Base-by-base conservation (phyloP, 495 filamentous ascomycete genomes). In the Bathelium albidoporum region DNA sequence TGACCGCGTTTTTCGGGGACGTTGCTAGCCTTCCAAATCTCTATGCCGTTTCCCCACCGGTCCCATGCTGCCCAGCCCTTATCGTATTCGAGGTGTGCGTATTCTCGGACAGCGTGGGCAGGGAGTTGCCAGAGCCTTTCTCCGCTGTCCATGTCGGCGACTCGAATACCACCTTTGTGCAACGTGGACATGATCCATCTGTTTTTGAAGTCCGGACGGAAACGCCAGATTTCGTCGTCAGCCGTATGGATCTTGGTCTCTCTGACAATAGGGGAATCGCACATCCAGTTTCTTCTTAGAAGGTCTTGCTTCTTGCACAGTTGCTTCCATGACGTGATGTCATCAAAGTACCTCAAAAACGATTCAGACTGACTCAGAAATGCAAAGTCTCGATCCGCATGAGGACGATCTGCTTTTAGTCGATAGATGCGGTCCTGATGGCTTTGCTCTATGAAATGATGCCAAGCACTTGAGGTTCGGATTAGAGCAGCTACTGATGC, bases 71-170 rank as follows among this genome's bases (percentile, higher is more conserved):
- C 60, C 32, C 31, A 62, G 2, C 67, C 67, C 32, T 69, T 55
- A 14, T 66, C 34, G 45, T 69, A 69, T 32, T 69, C 67, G 2
- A 69, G 62, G 61, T 67, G 67, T 14, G 65, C 67, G 20, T 45
- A 67, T 3, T 65, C 60, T 22, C 59, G 26, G 3, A 67, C 67
- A 16, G 58, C 36, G n/a, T 65, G 39, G 1, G 12, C 1, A 22
- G 18, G 10, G 2, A 69, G 55, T 9, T 53, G 32, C 67, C 67
- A 69, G 9, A 69, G 62, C 18, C 61, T 39, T 16, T 36, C 24
- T 1, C 67, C 67, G 32, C 44, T 53, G 22, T 69, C 67, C 67
- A 69, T 64, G 36, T 65, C 61, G 18, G 65, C 65, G 26, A 69
- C 65, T 32, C 60, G 41, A 1, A 69, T 32, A n/a, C 65, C 67